Evolutionary conservation across 306 rosid species (phyloP), one percentile per base, ranked within the genome.

Genomic region (Glycine soja): DNA sequence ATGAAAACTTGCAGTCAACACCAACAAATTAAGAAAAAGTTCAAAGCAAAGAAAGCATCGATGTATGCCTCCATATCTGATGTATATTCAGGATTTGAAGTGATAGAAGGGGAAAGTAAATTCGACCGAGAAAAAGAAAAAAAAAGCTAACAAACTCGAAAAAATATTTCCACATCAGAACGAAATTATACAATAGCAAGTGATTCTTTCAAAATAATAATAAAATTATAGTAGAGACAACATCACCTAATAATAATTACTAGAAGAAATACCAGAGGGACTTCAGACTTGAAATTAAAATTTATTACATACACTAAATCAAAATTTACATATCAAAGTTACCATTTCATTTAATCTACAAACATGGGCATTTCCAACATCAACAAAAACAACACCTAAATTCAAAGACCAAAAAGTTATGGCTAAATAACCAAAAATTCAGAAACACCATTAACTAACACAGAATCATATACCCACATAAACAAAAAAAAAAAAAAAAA

Each of bases 391-490:
- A 38, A 34, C 7, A 52, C 18, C 18, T 10, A 18, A 54, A 42
- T n/a, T 65, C 32, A 14, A 4, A 53, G 42, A 58, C 5, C 15
- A 50, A 10, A 51, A 34, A 67, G 70, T 34, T 34, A 10, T 61
- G 67, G 40, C 10, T 54, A 30, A 71, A 50, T 36, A 32, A 38
- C 43, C 43, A 38, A 38, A 38, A 38, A 2, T 38, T 10, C 18
- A 4, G 40, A 69, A 79, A 54, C 70, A 85, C 36, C 47, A 61
- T n/a, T 10, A 24, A 70, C 70, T 13, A 24, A 54, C 58, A 63
- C 46, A 69, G 16, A 77, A 78, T 75, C 82, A 72, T 16, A 82
- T 42, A 72, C 71, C 68, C 76, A 52, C 76, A 86, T 14, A 76
- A 36, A 68, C n/a, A 71, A 48, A 18, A 71, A 24, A 16, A 24